Percentiles rank a stretch among this genome's conserved stretches.
These are phyloP conservation scores for Aspergillus funiculosus DNA, from an alignment of 495 filamentous ascomycete species.

Conservation along the genomic window DNA sequence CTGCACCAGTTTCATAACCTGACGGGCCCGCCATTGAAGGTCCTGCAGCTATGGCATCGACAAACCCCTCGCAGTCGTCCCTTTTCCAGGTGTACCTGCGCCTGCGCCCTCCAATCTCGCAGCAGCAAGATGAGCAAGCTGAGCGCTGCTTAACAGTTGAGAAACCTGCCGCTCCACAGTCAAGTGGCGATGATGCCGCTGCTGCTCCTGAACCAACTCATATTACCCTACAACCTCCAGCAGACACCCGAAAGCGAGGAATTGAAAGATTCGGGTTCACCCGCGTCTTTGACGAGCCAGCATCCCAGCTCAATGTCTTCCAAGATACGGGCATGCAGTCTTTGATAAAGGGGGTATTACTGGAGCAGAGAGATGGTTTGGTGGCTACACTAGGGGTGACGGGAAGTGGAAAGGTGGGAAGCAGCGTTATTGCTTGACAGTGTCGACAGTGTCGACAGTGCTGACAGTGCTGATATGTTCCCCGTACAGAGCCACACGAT, in stretches of 20 bases:
- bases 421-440: not conserved
- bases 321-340: slow-evolving; percentile 70
- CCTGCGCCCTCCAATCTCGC: slow-evolving; percentile 63
- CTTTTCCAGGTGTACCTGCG: slow-evolving; percentile 93
- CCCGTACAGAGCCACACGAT: slow-evolving; percentile 83
- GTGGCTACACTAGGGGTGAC: slow-evolving; percentile 92
- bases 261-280: slow-evolving; percentile 95
- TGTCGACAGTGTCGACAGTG: slow-evolving; percentile 9
- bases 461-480: slow-evolving; percentile 15
- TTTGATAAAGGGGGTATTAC: slow-evolving; percentile 72
- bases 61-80: slow-evolving; percentile 48
- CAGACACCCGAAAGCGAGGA: slow-evolving; percentile 69
- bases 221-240: slow-evolving; percentile 82
- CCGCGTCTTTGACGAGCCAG: slow-evolving; percentile 80
- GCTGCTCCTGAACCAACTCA: slow-evolving; percentile 58
- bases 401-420: slow-evolving; percentile 83
- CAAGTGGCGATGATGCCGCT: slow-evolving; percentile 16
- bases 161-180: slow-evolving; percentile 31
- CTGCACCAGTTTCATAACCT: not conserved
- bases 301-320: slow-evolving; percentile 81
- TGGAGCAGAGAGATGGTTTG: slow-evolving; percentile 79
- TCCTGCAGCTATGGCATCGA: slow-evolving; percentile 29
- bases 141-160: slow-evolving; percentile 82
- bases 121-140: slow-evolving; percentile 30
- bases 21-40: slow-evolving; percentile 1